Conservation (phyloP, 352 stramenopile genomes). For the Globisporangium echinulatum region DNA sequence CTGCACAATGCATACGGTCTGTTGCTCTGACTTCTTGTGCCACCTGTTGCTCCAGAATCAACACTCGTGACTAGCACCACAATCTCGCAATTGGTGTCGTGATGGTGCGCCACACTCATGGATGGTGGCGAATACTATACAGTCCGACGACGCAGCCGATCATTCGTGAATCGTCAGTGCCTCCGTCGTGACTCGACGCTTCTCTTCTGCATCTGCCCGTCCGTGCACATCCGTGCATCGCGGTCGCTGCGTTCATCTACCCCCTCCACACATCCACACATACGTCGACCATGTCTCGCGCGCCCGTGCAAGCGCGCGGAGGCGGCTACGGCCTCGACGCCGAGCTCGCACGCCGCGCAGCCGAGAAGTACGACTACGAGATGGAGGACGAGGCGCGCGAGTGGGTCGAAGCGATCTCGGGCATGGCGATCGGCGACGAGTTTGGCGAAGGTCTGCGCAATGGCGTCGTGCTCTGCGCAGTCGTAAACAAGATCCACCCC, state of each 20-base stretch:
- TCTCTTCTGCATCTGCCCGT: not conserved
- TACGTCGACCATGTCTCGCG: not conserved
- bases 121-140: not conserved
- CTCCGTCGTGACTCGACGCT: not conserved
- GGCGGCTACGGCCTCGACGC: conserved; percentile 87
- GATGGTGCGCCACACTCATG: not conserved
- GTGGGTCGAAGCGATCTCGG: conserved; percentile 84
- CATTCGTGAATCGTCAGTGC: not conserved
- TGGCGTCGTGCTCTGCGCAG: conserved; percentile 77
- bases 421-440: conserved; percentile 62
- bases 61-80: too few species aligned
- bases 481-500: conserved; percentile 78
- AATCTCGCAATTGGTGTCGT: too few species aligned
- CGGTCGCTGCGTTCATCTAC: not conserved
- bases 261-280: not conserved
- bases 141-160: not conserved
- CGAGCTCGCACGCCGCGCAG: conserved; percentile 77
- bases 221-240: not conserved
- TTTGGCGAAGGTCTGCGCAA: conserved; percentile 78
- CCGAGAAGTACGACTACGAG: conserved; percentile 87
- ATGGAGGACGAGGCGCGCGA: conserved; percentile 78
- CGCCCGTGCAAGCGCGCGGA: conserved; percentile 54
- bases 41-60: too few species aligned
- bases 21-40: too few species aligned
- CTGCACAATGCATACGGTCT: too few species aligned